Percentiles rank a stretch among this genome's conserved stretches.
phyloP scores from a whole-genome alignment of 192 early-diverging fungal species.

The Chytriomyces hyalinus region DNA sequence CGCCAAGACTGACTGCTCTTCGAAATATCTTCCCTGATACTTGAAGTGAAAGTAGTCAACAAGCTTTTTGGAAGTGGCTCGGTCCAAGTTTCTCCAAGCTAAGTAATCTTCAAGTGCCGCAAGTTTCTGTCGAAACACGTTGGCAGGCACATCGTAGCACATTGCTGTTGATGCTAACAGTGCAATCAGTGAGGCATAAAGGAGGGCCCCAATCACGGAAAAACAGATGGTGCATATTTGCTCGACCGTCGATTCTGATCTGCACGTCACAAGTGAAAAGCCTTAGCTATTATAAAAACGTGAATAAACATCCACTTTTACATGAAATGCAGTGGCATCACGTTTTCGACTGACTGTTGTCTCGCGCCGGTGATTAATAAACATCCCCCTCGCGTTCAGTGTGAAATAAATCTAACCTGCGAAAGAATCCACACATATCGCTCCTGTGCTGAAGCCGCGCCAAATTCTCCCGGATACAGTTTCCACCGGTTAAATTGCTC shows the following conservation, averaged over 20 bases:
- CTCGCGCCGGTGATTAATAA: background rate
- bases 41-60: slow-evolving; percentile 31
- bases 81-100: slow-evolving; percentile 27
- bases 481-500: background rate
- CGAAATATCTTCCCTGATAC: slow-evolving; percentile 41
- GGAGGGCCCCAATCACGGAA: slow-evolving; percentile 7
- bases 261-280: background rate
- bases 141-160: slow-evolving; percentile 21
- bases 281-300: background rate
- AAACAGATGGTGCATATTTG: background rate
- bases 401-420: background rate
- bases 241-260: slow-evolving; percentile 10
- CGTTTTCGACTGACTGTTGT: slow-evolving; percentile 28
- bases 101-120: slow-evolving; percentile 39
- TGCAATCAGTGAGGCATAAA: slow-evolving; percentile 34
- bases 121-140: slow-evolving; percentile 29
- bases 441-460: background rate
- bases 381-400: background rate
- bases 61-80: slow-evolving; percentile 16
- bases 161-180: slow-evolving; percentile 22
- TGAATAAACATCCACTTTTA: background rate
- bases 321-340: slow-evolving; percentile 24
- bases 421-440: background rate
- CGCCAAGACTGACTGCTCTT: slow-evolving; percentile 26
- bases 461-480: background rate